phyloP scores from a whole-genome alignment of 208 protist genomes.

The Crithidia bombi region DNA sequence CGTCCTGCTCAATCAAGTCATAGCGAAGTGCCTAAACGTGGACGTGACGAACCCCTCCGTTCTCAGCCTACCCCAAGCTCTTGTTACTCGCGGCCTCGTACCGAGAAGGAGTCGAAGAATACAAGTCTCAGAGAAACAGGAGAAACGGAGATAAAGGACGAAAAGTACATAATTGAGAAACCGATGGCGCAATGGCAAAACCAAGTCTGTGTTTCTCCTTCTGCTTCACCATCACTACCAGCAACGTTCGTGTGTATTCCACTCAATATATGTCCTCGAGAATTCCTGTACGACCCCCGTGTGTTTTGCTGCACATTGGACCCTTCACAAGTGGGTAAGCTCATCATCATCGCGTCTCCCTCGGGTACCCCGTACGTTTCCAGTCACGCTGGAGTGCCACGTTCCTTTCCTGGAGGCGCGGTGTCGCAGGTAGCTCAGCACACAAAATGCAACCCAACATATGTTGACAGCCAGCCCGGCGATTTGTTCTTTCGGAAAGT shows the following conservation, averaged over 20 bases:
- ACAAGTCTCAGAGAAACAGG: no score
- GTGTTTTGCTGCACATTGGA: slow-evolving; percentile 62
- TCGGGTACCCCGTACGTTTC: background rate
- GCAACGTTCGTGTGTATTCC: slow-evolving; percentile 70
- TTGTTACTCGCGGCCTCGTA: background rate
- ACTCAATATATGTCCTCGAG: slow-evolving; percentile 47
- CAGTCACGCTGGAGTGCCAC: background rate
- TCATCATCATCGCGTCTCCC: slow-evolving; percentile 12
- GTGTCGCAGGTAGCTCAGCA: no score
- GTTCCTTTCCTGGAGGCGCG: no score
- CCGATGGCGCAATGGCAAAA: background rate
- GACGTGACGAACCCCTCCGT: background rate
- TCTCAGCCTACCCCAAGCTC: background rate
- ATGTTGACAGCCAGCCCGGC: no score
- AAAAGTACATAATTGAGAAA: background rate
- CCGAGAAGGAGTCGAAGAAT: no score
- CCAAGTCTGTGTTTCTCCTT: background rate
- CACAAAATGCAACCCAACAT: no score
- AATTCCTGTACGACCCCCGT: slow-evolving; percentile 63
- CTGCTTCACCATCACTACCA: background rate
- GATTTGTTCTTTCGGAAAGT: no score
- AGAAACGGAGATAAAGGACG: no score
- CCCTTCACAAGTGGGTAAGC: slow-evolving; percentile 45
- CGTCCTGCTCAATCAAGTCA: background rate
- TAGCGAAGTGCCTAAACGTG: background rate